Evolutionary conservation across 805 yeast genomes (phyloP).

Genomic region (Yarrowia sp.): DNA sequence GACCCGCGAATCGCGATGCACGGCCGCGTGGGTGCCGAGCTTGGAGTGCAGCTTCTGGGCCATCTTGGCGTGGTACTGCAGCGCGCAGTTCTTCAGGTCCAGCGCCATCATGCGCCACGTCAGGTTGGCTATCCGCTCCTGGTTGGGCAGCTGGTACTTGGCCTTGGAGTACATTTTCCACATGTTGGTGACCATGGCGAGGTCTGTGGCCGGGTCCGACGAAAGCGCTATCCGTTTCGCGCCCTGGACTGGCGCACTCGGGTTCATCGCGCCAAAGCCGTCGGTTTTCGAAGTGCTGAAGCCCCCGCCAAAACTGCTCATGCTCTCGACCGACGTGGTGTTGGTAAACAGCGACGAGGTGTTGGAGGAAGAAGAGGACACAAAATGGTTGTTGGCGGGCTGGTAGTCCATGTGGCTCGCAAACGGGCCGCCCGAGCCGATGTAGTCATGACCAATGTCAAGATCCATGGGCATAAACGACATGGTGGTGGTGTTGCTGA

Average conservation of each 20-base stretch:
- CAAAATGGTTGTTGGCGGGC: neutral
- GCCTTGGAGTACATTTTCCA: constrained; percentile 86
- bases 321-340: constrained; percentile 10
- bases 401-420: neutral
- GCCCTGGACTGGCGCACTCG: neutral
- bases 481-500: neutral
- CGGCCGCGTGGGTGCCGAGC: neutral
- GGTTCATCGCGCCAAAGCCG: neutral
- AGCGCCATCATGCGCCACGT: constrained; percentile 79
- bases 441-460: constrained; percentile 7
- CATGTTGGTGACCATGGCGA: constrained; percentile 34
- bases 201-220: neutral
- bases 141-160: constrained; percentile 68
- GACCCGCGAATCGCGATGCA: neutral
- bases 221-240: neutral
- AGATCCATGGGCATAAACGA: constrained; percentile 23
- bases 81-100: constrained; percentile 10
- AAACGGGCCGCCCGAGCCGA: neutral
- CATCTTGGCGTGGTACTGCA: constrained; percentile 15
- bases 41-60: constrained; percentile 22
- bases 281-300: neutral
- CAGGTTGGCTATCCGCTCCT: constrained; percentile 74
- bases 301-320: constrained; percentile 3
- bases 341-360: constrained; percentile 4
- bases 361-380: constrained; percentile 4